Evolutionary conservation across 2,329 filamentous ascomycete genomes (phyloP).

Genomic region (Diaporthe caulivora): DNA sequence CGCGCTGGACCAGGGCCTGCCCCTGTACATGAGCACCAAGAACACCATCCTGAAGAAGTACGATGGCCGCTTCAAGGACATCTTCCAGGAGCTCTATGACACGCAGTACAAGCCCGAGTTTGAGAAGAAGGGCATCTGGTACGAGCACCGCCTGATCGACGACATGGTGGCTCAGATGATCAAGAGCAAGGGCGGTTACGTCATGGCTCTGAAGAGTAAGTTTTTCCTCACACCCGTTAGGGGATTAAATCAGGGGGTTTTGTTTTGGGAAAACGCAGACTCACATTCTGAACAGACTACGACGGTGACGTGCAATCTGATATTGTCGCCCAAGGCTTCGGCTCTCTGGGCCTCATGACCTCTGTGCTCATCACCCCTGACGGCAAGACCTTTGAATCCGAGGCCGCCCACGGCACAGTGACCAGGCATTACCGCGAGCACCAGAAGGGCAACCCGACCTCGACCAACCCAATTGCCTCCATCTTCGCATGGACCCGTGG

Average conservation of each 20-base stretch:
- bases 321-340: constrained; percentile 97
- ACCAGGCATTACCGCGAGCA: constrained; percentile 99
- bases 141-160: constrained; percentile 98
- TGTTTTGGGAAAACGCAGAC: background rate
- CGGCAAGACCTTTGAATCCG: constrained; percentile 96
- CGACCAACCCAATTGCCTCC: constrained; percentile 97
- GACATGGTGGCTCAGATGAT: constrained; percentile 99
- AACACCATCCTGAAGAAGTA: constrained; percentile 99
- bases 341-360: constrained; percentile 98
- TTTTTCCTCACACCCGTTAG: constrained; percentile 44
- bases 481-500: constrained; percentile 99
- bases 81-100: constrained; percentile 98
- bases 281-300: constrained; percentile 76
- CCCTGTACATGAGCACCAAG: constrained; percentile 99
- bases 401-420: constrained; percentile 97
- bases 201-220: constrained; percentile 98
- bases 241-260: background rate
- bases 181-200: constrained; percentile 95
- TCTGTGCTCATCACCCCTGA: constrained; percentile 97
- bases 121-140: constrained; percentile 95
- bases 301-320: constrained; percentile 99
- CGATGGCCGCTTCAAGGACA: constrained; percentile 98
- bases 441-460: constrained; percentile 97
- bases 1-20: constrained; percentile 85
- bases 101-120: constrained; percentile 88